phyloP scores from a whole-genome alignment of 2,329 filamentous ascomycete species.

The Trichoderma sp. region DNA sequence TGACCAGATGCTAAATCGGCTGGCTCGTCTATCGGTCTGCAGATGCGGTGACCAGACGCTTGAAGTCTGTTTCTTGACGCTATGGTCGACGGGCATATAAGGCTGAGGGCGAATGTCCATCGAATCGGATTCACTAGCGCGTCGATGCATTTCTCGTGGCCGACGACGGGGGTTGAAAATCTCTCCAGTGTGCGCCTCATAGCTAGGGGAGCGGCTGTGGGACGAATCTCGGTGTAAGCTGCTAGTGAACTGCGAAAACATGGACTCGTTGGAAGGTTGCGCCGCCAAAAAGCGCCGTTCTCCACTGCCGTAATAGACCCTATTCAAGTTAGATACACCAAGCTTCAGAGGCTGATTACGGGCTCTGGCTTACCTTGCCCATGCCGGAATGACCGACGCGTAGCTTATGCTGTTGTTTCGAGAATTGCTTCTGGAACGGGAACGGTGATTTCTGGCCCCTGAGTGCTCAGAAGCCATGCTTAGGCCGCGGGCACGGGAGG shows the following conservation, averaged over 20 bases:
- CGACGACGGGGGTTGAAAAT: slow-evolving; percentile 47
- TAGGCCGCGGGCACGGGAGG: slow-evolving; percentile 54
- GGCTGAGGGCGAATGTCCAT: slow-evolving; percentile 44
- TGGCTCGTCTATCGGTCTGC: slow-evolving; percentile 58
- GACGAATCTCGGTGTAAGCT: slow-evolving; percentile 47
- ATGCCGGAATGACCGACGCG: slow-evolving; percentile 45
- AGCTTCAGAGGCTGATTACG: background rate
- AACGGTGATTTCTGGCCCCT: slow-evolving; percentile 53
- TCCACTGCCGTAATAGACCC: slow-evolving; percentile 68
- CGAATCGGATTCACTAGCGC: slow-evolving; percentile 23
- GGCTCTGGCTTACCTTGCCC: slow-evolving; percentile 48
- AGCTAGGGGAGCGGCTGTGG: slow-evolving; percentile 48
- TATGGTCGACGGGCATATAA: slow-evolving; percentile 28
- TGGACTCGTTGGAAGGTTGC: slow-evolving; percentile 43
- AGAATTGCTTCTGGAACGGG: slow-evolving; percentile 52
- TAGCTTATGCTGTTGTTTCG: slow-evolving; percentile 45
- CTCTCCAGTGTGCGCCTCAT: slow-evolving; percentile 45
- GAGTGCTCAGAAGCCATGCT: slow-evolving; percentile 48
- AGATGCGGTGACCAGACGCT: slow-evolving; percentile 74
- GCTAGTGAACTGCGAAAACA: slow-evolving; percentile 47
- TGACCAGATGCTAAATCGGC: slow-evolving; percentile 64
- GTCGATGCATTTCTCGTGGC: slow-evolving; percentile 37
- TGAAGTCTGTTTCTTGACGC: slow-evolving; percentile 50
- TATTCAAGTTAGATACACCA: slow-evolving; percentile 29
- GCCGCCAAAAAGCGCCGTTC: slow-evolving; percentile 52